phyloP scores from a whole-genome alignment of 129 eudicot genomes.

The Chrysanthemum makinoi region DNA sequence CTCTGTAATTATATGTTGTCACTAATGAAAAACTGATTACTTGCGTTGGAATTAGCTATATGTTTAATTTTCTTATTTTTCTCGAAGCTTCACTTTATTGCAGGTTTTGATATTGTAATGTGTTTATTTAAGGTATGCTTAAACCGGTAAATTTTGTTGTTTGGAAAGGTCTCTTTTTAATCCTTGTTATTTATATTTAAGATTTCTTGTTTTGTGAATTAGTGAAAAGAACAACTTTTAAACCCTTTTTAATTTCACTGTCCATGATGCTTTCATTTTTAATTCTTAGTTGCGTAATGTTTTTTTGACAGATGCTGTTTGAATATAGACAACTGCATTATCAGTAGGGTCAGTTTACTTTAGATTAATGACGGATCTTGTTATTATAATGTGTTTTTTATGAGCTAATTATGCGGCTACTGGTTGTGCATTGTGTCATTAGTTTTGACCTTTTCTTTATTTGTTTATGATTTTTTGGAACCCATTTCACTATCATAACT shows the following conservation, averaged over 20 bases:
- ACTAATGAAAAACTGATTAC: too few species aligned
- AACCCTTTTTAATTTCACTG: neutral
- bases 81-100: too few species aligned
- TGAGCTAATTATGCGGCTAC: conserved; percentile 18
- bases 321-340: conserved; percentile 12
- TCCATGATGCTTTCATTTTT: neutral
- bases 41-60: too few species aligned
- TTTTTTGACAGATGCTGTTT: neutral
- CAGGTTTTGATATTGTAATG: too few species aligned
- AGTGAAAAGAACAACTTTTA: neutral
- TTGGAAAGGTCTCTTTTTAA: too few species aligned
- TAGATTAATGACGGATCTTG: conserved; percentile 5
- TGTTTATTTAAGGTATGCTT: too few species aligned
- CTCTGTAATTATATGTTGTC: too few species aligned
- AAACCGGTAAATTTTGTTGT: too few species aligned
- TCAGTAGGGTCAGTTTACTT: conserved; percentile 7
- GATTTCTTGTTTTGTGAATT: neutral
- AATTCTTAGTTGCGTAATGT: neutral
- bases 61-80: too few species aligned
- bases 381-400: neutral
- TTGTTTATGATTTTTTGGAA: conserved; percentile 19
- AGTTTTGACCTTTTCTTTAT: conserved; percentile 24
- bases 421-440: conserved; percentile 32
- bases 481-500: conserved; percentile 25
- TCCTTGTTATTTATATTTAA: neutral